phyloP scores from a whole-genome alignment of 2,329 filamentous ascomycete genomes.

The Diaporthe helianthi region DNA sequence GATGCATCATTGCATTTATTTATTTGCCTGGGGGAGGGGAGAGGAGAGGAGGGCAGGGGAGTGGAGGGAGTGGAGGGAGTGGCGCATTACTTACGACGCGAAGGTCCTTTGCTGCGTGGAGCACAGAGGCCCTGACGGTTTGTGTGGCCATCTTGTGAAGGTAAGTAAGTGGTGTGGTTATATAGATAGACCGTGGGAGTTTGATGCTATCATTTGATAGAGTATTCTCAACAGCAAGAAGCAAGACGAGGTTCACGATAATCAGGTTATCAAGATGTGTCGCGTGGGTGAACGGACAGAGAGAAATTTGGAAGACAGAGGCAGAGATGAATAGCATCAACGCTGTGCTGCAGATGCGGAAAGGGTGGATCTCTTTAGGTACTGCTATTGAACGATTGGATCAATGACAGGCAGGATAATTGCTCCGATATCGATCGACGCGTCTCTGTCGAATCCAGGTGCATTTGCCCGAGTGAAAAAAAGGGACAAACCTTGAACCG shows the following conservation, averaged over 20 bases:
- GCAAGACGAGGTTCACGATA: conserved; percentile 16
- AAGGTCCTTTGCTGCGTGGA: conserved; percentile 60
- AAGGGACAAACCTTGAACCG: conserved; percentile 4
- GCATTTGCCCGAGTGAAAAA: conserved; percentile 7
- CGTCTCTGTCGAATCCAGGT: conserved; percentile 4
- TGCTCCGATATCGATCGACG: conserved; percentile 33
- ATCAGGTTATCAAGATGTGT: background rate
- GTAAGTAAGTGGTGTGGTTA: background rate
- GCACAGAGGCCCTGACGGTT: conserved; percentile 58
- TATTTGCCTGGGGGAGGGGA: no score
- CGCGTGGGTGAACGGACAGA: background rate
- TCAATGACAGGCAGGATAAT: conserved; percentile 14
- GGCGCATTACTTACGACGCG: conserved; percentile 50
- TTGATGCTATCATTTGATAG: background rate
- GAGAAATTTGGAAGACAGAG: no score
- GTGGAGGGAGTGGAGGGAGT: no score
- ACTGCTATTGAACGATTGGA: background rate
- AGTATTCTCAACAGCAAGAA: background rate
- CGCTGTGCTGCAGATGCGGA: background rate
- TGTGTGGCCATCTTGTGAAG: conserved; percentile 37
- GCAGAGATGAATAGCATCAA: conserved; percentile 17
- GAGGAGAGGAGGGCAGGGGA: no score
- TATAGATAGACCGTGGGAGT: no score
- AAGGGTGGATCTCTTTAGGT: conserved; percentile 15
- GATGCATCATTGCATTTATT: no score